Evolutionary conservation across 1,284 basidiomycete genomes (phyloP).

Genomic region (Malassezia obtusa): DNA sequence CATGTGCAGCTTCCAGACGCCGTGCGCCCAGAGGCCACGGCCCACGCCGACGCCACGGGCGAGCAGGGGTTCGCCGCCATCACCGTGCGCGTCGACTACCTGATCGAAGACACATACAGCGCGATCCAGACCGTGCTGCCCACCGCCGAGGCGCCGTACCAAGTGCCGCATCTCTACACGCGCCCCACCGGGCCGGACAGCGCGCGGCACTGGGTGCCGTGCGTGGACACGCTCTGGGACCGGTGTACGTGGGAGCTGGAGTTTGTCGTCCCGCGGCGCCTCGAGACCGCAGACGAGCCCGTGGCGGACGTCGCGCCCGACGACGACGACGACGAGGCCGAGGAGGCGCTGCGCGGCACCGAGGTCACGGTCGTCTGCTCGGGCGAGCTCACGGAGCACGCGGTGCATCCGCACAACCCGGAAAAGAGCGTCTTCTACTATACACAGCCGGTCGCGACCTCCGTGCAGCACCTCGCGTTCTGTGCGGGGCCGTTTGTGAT

Average conservation of each 20-base stretch:
- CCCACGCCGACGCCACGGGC: slow-evolving; percentile 21
- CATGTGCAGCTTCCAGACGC: slow-evolving; percentile 68
- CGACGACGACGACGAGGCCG: background rate
- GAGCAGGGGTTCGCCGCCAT: slow-evolving; percentile 64
- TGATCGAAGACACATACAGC: slow-evolving; percentile 67
- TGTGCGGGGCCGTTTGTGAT: slow-evolving; percentile 79
- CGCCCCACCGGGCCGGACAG: slow-evolving; percentile 78
- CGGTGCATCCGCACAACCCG: slow-evolving; percentile 85
- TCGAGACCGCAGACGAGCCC: slow-evolving; percentile 42
- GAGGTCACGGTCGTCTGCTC: slow-evolving; percentile 71
- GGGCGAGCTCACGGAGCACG: slow-evolving; percentile 57
- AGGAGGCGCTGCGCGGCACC: background rate
- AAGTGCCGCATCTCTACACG: slow-evolving; percentile 76
- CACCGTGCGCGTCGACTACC: slow-evolving; percentile 66
- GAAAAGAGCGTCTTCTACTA: slow-evolving; percentile 92
- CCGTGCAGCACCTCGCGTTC: slow-evolving; percentile 89
- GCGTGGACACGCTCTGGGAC: slow-evolving; percentile 88
- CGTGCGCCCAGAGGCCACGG: slow-evolving; percentile 16
- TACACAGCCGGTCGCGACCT: slow-evolving; percentile 74
- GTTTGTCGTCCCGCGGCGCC: slow-evolving; percentile 71
- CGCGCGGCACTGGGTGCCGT: slow-evolving; percentile 93
- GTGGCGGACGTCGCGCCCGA: background rate
- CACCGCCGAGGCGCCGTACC: slow-evolving; percentile 69
- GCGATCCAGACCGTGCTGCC: slow-evolving; percentile 78
- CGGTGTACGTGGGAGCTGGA: slow-evolving; percentile 98